Percentiles rank a stretch among this genome's conserved stretches.
These are phyloP conservation scores for Talaromyces sp. DNA, from an alignment of 2,329 filamentous ascomycete genomes.

Conservation along the genomic window DNA sequence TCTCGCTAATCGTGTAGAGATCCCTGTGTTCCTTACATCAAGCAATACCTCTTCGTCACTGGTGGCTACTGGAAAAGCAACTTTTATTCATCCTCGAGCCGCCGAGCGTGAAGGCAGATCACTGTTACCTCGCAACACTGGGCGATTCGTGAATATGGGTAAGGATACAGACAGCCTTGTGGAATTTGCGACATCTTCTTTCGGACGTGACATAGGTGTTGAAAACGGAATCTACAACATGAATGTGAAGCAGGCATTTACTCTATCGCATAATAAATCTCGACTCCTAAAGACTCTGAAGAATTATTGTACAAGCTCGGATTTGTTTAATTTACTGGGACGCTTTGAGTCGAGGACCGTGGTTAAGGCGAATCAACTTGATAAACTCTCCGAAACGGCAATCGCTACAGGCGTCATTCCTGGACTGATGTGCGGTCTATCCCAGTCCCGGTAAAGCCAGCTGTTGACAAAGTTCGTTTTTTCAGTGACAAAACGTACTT, in stretches of 20 bases:
- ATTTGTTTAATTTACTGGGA: not conserved
- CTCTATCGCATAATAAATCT: not conserved
- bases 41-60: not conserved
- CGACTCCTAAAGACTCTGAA: not conserved
- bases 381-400: not conserved
- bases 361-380: not conserved
- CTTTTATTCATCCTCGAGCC: not conserved
- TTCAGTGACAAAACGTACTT: conserved; percentile 32
- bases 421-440: not conserved
- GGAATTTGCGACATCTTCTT: not conserved
- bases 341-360: not conserved
- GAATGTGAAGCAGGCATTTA: not conserved
- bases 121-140: not conserved
- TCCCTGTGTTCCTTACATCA: not conserved
- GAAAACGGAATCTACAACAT: not conserved
- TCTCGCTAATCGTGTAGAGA: not conserved
- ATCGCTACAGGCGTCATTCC: conserved; percentile 4
- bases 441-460: not conserved
- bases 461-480: conserved; percentile 22
- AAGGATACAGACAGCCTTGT: not conserved
- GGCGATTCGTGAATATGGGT: conserved; percentile 8
- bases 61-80: not conserved
- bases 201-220: not conserved
- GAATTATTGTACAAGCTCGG: not conserved
- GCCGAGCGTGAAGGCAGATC: not conserved